phyloP scores from a whole-genome alignment of 2,329 filamentous ascomycete genomes.

The Venturiaceae sp. region DNA sequence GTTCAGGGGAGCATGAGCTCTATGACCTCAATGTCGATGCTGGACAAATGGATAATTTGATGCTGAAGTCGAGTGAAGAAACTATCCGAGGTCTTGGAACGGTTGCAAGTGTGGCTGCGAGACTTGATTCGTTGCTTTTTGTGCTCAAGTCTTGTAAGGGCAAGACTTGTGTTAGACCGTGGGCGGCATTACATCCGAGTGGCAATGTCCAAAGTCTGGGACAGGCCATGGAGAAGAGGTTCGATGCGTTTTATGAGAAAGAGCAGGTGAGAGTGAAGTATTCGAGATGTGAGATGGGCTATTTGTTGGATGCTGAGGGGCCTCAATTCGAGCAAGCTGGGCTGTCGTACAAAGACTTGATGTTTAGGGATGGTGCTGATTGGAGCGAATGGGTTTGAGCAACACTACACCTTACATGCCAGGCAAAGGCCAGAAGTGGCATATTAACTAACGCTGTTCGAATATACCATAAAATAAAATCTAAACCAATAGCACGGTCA shows the following conservation, averaged over 20 bases:
- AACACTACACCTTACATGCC: background rate
- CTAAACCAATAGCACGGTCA: too few species aligned
- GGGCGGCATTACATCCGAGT: constrained; percentile 20
- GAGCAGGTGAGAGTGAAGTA: constrained; percentile 10
- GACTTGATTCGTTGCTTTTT: constrained; percentile 22
- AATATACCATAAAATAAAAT: too few species aligned
- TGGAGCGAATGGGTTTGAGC: constrained; percentile 10
- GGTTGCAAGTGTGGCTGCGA: constrained; percentile 4
- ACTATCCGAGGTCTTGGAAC: background rate
- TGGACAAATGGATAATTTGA: background rate
- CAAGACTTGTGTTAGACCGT: constrained; percentile 19
- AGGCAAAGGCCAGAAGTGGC: too few species aligned
- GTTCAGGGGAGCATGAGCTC: constrained; percentile 3
- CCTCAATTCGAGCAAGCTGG: constrained; percentile 13
- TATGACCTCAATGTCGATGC: constrained; percentile 3
- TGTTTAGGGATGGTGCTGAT: background rate
- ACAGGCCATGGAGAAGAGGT: constrained; percentile 16
- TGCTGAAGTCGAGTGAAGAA: background rate
- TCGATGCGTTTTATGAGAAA: constrained; percentile 20
- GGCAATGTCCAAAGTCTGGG: constrained; percentile 16
- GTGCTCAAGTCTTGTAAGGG: constrained; percentile 23
- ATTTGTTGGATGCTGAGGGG: constrained; percentile 8
- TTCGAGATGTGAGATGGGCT: constrained; percentile 3
- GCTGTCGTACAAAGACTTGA: constrained; percentile 6
- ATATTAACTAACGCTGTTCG: too few species aligned